Percentiles rank a stretch among this genome's conserved stretches.
Conservation (phyloP, 305 asterid species). For the Fraxinus albicans region DNA sequence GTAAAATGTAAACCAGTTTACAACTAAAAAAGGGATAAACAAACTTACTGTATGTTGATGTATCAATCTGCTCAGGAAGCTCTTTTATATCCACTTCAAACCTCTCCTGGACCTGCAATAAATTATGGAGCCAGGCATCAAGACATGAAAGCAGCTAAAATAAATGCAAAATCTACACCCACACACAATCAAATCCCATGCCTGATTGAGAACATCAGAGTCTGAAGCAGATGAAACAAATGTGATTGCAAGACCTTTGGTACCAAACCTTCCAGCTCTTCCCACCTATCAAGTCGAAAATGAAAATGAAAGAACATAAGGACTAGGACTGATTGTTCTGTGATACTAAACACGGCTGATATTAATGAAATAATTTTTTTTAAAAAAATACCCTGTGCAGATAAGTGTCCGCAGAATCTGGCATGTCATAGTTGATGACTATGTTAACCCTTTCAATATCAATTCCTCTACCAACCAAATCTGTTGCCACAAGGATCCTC, state of each 20-base stretch:
- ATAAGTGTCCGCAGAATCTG: conserved; percentile 87
- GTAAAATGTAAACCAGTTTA: neutral
- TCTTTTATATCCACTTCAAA: conserved; percentile 58
- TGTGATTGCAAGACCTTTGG: conserved; percentile 88
- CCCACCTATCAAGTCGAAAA: conserved; percentile 54
- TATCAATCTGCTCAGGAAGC: conserved; percentile 62
- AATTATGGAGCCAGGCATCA: conserved; percentile 4
- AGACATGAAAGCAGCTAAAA: neutral
- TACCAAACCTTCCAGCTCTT: conserved; percentile 90
- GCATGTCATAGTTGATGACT: conserved; percentile 91
- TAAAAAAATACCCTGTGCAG: conserved; percentile 63
- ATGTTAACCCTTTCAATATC: conserved; percentile 89
- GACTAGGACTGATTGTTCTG: neutral
- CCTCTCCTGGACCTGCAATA: conserved; percentile 48
- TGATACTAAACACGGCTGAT: neutral
- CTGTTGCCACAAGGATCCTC: conserved; percentile 88
- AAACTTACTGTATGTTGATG: conserved; percentile 52
- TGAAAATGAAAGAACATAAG: neutral
- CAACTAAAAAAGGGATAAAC: neutral
- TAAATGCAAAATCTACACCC: neutral
- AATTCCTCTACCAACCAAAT: conserved; percentile 89
- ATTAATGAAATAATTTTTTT: neutral
- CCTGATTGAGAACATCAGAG: conserved; percentile 90
- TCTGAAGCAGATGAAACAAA: conserved; percentile 83
- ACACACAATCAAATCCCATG: conserved; percentile 7